phyloP scores from a whole-genome alignment of 345 rosid genomes.

The Nasturtium officinale region DNA sequence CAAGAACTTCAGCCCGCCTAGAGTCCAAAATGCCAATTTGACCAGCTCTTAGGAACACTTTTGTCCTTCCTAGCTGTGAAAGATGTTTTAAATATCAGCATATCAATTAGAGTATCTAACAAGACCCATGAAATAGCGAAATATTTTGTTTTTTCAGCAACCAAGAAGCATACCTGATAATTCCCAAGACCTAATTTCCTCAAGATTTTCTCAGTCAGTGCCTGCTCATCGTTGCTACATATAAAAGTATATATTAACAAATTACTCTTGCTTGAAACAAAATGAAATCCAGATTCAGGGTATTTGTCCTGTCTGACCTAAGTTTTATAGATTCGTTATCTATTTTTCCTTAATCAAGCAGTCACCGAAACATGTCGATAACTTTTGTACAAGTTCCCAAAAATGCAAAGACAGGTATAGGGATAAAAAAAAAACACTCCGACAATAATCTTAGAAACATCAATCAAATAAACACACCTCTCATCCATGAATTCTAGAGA shows the following conservation, averaged over 20 bases:
- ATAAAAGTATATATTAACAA: slow-evolving; percentile 22
- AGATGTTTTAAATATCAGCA: slow-evolving; percentile 31
- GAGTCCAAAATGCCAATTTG: slow-evolving; percentile 91
- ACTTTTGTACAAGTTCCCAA: slow-evolving; percentile 17
- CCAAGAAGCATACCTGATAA: slow-evolving; percentile 69
- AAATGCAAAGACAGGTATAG: neutral
- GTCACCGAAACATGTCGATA: slow-evolving; percentile 8
- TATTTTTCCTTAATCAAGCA: slow-evolving; percentile 17
- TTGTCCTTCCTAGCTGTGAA: slow-evolving; percentile 86
- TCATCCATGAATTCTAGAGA: slow-evolving; percentile 74
- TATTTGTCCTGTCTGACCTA: slow-evolving; percentile 1
- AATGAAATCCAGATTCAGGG: slow-evolving; percentile 27
- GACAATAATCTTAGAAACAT: slow-evolving; percentile 26
- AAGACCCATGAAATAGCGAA: slow-evolving; percentile 4
- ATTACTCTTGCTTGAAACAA: slow-evolving; percentile 20
- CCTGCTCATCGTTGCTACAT: slow-evolving; percentile 75
- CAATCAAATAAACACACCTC: slow-evolving; percentile 51
- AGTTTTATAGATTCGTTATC: neutral
- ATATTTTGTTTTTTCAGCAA: slow-evolving; percentile 5
- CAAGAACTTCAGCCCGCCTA: slow-evolving; percentile 83
- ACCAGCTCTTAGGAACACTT: slow-evolving; percentile 96
- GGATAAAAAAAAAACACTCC: slow-evolving; percentile 1
- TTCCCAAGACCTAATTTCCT: slow-evolving; percentile 71
- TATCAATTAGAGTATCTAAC: slow-evolving; percentile 8
- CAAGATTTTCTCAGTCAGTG: slow-evolving; percentile 75